A percentile compares a stretch with the other conserved stretches of the same genome.
phyloP scores from a whole-genome alignment of 225 moss, liverwort and hornwort species.

The Straminergon stramineum region DNA sequence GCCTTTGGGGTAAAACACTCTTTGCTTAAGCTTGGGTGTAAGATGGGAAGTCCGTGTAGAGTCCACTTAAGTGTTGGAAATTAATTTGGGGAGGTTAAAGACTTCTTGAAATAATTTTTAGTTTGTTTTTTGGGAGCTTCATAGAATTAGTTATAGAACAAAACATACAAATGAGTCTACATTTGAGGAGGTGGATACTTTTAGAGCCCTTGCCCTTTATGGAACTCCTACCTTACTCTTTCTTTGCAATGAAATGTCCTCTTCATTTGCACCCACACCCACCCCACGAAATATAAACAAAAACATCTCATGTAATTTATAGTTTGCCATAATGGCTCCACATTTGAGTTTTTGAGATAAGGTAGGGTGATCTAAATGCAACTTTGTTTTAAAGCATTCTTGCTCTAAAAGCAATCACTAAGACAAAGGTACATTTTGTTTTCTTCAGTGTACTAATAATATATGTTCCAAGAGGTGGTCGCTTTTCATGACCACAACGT shows the following conservation, averaged over 20 bases:
- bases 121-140: fast-evolving
- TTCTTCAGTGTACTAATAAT: background rate
- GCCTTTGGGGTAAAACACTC: fast-evolving
- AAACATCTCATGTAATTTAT: background rate
- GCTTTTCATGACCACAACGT: background rate
- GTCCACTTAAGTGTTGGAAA: background rate
- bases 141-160: too few relatives aligned
- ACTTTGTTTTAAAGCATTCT: too few relatives aligned
- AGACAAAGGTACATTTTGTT: background rate
- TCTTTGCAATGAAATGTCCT: background rate
- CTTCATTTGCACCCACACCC: background rate
- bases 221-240: background rate
- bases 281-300: background rate
- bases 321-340: background rate
- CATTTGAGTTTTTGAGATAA: background rate
- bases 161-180: background rate
- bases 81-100: background rate
- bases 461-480: fast-evolving
- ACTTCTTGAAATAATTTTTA: background rate
- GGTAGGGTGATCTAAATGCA: background rate
- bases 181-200: background rate
- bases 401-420: background rate
- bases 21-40: too few relatives aligned
- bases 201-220: fast-evolving
- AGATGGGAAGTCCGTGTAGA: background rate